Conservation (phyloP, 2,329 filamentous ascomycete genomes). For the Claviceps quebecensis region DNA sequence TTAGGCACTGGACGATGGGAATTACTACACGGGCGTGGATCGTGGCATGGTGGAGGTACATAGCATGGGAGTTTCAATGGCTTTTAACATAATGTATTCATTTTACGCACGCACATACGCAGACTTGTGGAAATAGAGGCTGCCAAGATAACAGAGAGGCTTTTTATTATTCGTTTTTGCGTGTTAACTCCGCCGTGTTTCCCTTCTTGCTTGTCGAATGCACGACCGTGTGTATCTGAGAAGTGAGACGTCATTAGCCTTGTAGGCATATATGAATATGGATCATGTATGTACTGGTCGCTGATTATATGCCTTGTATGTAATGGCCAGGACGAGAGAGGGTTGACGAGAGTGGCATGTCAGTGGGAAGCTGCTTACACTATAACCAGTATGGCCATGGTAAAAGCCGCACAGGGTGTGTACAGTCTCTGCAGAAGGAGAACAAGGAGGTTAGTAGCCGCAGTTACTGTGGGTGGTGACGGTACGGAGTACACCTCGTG, state of each 20-base stretch:
- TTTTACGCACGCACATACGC: neutral
- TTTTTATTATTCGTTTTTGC: no score
- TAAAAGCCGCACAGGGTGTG: constrained; percentile 37
- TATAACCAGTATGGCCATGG: constrained; percentile 38
- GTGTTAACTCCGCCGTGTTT: constrained; percentile 13
- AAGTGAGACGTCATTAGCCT: neutral
- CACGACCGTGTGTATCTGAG: constrained; percentile 27
- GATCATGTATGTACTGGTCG: no score
- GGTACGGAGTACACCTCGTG: neutral
- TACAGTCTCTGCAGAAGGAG: constrained; percentile 24
- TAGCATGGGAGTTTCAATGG: constrained; percentile 5
- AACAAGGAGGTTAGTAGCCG: no score
- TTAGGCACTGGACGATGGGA: neutral
- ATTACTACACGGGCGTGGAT: constrained; percentile 1
- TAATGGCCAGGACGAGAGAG: no score
- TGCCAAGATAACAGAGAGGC: no score
- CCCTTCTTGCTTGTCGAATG: constrained; percentile 23
- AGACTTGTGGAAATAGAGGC: neutral
- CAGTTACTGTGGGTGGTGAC: no score
- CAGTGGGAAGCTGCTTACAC: constrained; percentile 18
- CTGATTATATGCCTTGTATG: no score
- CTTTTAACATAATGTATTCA: neutral
- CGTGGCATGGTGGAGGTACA: constrained; percentile 8
- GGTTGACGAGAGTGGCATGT: no score
- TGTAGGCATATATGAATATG: neutral